Evolutionary conservation across 768 basidiomycete genomes (phyloP).

Genomic region (Pilatotrama ljubarskyi): DNA sequence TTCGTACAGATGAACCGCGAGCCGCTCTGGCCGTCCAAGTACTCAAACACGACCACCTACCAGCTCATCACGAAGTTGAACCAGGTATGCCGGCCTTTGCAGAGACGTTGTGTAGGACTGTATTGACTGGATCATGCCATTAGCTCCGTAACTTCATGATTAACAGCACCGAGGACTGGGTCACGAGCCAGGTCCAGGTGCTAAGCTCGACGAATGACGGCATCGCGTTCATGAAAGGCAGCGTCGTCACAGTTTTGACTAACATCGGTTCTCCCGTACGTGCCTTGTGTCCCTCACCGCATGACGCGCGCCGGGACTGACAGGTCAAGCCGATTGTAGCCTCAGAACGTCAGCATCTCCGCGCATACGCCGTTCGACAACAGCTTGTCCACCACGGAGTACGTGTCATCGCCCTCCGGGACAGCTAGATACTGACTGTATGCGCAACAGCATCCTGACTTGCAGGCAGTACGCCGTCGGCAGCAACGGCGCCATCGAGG

Average conservation of each 20-base stretch:
- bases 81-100: conserved; percentile 36
- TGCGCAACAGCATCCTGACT: conserved; percentile 51
- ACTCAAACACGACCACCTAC: conserved; percentile 58
- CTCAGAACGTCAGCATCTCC: conserved; percentile 55
- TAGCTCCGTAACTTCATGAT: conserved; percentile 68
- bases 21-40: conserved; percentile 70
- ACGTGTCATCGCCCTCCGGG: conserved; percentile 25
- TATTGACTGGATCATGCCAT: background rate
- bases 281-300: conserved; percentile 1
- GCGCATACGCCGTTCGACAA: conserved; percentile 56
- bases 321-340: conserved; percentile 36
- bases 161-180: conserved; percentile 49
- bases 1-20: conserved; percentile 66
- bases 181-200: conserved; percentile 50
- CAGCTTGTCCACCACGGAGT: conserved; percentile 58
- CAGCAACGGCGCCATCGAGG: conserved; percentile 58
- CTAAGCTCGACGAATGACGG: conserved; percentile 50
- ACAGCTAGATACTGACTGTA: conserved; percentile 6
- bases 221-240: conserved; percentile 66
- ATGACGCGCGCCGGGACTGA: background rate
- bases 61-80: conserved; percentile 63
- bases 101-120: background rate
- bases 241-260: conserved; percentile 60
- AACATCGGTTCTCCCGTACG: conserved; percentile 75
- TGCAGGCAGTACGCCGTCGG: conserved; percentile 72